Conservation (phyloP, 306 rosid genomes). For the Cercis canadensis region DNA sequence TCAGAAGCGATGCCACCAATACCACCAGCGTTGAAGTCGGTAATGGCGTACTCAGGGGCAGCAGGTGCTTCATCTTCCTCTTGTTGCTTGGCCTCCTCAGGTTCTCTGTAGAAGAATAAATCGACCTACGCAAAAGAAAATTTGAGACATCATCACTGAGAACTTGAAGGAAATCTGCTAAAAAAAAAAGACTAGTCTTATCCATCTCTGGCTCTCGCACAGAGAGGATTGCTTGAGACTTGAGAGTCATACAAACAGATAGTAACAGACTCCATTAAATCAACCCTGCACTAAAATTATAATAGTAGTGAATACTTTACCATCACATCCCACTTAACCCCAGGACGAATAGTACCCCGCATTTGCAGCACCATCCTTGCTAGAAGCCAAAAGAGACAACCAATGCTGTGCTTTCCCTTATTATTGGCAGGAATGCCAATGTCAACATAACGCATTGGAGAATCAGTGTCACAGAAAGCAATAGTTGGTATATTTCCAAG, state of each 20-base stretch:
- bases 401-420: constrained; percentile 72
- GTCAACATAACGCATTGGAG: constrained; percentile 70
- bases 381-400: constrained; percentile 70
- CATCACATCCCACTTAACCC: constrained; percentile 71
- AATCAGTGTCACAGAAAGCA: constrained; percentile 75
- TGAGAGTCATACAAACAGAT: not conserved
- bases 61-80: constrained; percentile 76
- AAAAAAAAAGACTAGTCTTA: not conserved
- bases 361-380: constrained; percentile 80
- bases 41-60: constrained; percentile 57
- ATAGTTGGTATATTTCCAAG: constrained; percentile 73
- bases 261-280: not conserved
- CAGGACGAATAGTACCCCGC: constrained; percentile 67
- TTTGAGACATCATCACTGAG: not conserved
- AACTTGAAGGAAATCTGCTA: not conserved
- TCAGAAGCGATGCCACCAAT: constrained; percentile 35
- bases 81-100: constrained; percentile 69
- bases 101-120: constrained; percentile 82
- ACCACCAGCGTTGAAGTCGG: constrained; percentile 51
- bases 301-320: constrained; percentile 23
- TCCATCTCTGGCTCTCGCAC: no score
- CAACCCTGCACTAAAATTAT: not conserved
- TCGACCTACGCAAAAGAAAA: constrained; percentile 64
- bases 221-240: no score
- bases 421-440: constrained; percentile 77